These are phyloP conservation scores for Cryphonectria nitschkei DNA, from an alignment of 2,329 filamentous ascomycete species.

Conservation along the genomic window DNA sequence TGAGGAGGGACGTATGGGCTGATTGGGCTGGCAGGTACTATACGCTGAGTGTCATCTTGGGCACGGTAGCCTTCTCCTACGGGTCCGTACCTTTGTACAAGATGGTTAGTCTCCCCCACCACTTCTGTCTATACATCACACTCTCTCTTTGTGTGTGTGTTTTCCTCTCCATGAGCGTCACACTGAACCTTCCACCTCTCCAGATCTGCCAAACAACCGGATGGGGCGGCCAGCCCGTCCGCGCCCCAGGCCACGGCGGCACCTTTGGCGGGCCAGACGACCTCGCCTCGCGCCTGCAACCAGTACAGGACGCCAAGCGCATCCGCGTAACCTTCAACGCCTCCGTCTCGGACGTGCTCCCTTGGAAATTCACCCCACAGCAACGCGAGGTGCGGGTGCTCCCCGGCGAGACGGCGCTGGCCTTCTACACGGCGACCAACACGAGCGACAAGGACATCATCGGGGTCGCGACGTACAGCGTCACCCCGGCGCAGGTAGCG, in stretches of 20 bases:
- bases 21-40: constrained; percentile 61
- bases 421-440: constrained; percentile 98
- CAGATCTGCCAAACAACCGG: constrained; percentile 84
- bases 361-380: constrained; percentile 97
- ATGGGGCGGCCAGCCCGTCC: constrained; percentile 91
- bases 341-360: constrained; percentile 90
- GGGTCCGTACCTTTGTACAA: constrained; percentile 87
- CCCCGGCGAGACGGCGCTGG: constrained; percentile 93
- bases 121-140: too few species aligned
- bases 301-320: constrained; percentile 78
- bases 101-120: constrained; percentile 61
- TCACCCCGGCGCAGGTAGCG: constrained; percentile 92
- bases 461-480: constrained; percentile 95
- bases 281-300: constrained; percentile 75
- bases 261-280: constrained; percentile 56
- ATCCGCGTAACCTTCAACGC: constrained; percentile 96
- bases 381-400: constrained; percentile 95
- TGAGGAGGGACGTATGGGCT: constrained; percentile 25
- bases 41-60: constrained; percentile 75
- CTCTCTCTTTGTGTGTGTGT: too few species aligned
- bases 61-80: constrained; percentile 79
- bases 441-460: constrained; percentile 90
- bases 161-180: not conserved
- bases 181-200: constrained; percentile 15
- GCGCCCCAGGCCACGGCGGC: constrained; percentile 69